Evolutionary conservation across 2,329 filamentous ascomycete species (phyloP).

Genomic region (Colletotrichum filicis): DNA sequence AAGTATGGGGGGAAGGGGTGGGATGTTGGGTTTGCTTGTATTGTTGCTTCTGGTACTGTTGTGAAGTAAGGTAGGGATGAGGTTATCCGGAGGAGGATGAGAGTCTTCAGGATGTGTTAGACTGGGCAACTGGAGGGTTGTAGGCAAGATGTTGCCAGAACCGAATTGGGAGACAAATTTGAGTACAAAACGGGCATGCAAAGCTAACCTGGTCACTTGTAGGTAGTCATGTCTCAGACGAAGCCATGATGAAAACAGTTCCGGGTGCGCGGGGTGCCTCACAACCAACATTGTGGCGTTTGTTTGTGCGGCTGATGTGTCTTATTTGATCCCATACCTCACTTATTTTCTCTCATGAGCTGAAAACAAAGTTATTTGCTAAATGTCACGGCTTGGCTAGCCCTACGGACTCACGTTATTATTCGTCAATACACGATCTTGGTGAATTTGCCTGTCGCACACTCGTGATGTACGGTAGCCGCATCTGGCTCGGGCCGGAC

Average conservation of each 20-base stretch:
- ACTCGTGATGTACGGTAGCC: neutral
- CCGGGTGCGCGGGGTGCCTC: neutral
- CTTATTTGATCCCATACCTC: neutral
- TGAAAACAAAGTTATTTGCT: neutral
- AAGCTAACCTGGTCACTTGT: too few relatives aligned
- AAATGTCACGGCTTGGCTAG: neutral
- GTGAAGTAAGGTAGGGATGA: neutral
- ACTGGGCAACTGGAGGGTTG: rapidly evolving
- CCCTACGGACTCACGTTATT: too few relatives aligned
- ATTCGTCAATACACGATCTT: too few relatives aligned
- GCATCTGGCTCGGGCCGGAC: neutral
- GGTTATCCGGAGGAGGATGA: neutral
- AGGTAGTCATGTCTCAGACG: neutral
- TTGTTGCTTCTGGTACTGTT: neutral
- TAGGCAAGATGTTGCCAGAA: neutral
- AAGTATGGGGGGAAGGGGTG: neutral
- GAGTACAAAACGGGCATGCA: too few relatives aligned
- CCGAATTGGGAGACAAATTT: neutral
- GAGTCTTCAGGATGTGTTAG: neutral
- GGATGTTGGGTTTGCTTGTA: slow-evolving; percentile 19
- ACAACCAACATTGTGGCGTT: neutral
- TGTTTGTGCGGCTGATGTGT: neutral
- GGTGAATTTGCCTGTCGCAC: neutral
- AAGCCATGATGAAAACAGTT: neutral
- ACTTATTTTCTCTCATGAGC: neutral